These are phyloP conservation scores for Auricularia auricula-judae DNA, from an alignment of 768 basidiomycete genomes.

Conservation along the genomic window DNA sequence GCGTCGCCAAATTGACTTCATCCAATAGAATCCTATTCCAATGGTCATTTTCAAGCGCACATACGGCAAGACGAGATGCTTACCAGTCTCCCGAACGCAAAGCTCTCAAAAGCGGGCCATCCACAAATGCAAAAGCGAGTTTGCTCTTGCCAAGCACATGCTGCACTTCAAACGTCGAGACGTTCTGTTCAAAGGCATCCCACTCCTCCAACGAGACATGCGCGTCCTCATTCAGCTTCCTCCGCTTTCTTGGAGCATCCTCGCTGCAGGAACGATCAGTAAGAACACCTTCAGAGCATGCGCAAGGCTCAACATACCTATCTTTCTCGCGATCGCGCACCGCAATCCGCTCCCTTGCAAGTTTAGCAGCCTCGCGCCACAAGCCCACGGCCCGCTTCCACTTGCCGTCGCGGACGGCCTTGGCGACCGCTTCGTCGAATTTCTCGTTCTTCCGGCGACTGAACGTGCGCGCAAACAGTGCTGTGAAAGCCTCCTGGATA, in stretches of 20 bases:
- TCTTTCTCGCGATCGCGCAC: neutral
- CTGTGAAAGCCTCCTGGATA: constrained; percentile 64
- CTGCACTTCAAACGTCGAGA: constrained; percentile 77
- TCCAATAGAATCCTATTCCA: constrained; percentile 77
- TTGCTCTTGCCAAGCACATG: constrained; percentile 82
- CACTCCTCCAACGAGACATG: constrained; percentile 45
- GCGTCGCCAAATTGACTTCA: constrained; percentile 88
- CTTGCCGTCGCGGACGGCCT: constrained; percentile 68
- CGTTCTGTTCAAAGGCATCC: constrained; percentile 53
- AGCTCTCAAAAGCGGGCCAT: constrained; percentile 91
- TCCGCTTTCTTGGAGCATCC: constrained; percentile 50
- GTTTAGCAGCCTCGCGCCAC: constrained; percentile 67
- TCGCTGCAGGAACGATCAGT: constrained; percentile 7
- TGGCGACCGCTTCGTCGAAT: constrained; percentile 71
- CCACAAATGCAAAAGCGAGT: constrained; percentile 89
- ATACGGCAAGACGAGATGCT: constrained; percentile 2
- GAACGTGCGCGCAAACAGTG: constrained; percentile 77
- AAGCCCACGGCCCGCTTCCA: constrained; percentile 78
- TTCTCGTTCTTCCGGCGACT: constrained; percentile 82
- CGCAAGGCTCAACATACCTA: neutral
- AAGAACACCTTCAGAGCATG: neutral
- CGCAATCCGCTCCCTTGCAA: constrained; percentile 55
- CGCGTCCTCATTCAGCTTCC: constrained; percentile 43
- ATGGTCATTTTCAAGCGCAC: neutral
- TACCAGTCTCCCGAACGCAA: constrained; percentile 85